Conservation (phyloP, 805 yeast genomes). For the Myxozyma kluyveri region DNA sequence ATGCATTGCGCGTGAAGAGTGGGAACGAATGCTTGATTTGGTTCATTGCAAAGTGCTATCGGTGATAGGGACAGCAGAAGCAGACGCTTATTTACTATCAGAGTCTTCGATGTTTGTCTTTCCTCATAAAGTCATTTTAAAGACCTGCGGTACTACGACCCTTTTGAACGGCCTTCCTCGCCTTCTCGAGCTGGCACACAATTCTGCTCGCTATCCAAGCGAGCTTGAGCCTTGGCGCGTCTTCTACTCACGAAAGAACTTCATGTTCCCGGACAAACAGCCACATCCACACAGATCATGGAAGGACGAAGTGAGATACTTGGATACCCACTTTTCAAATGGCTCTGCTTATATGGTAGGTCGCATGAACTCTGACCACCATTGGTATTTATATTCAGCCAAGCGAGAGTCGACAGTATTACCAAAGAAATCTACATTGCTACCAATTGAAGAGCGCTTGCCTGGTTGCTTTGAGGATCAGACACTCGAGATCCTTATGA, state of each 20-base stretch:
- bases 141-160: conserved; percentile 96
- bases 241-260: conserved; percentile 86
- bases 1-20: conserved; percentile 58
- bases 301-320: conserved; percentile 71
- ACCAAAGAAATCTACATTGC: neutral
- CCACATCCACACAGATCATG: conserved; percentile 77
- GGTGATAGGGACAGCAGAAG: conserved; percentile 57
- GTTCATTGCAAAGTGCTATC: conserved; percentile 90
- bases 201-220: conserved; percentile 44
- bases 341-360: conserved; percentile 78
- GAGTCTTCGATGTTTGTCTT: conserved; percentile 90
- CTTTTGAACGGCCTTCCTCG: conserved; percentile 72
- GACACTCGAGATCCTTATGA: conserved; percentile 88
- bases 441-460: neutral
- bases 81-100: conserved; percentile 83
- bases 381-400: conserved; percentile 72
- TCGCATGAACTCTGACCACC: conserved; percentile 69
- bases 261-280: conserved; percentile 89
- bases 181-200: conserved; percentile 52
- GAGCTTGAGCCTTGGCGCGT: conserved; percentile 54
- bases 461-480: conserved; percentile 50
- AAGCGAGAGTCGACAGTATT: conserved; percentile 17
- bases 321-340: conserved; percentile 61
- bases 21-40: conserved; percentile 71
- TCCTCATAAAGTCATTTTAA: conserved; percentile 77